Percentiles rank a stretch among this genome's conserved stretches.
Conservation (phyloP, 2,329 filamentous ascomycete species). For the Coniochaeta prunicola region DNA sequence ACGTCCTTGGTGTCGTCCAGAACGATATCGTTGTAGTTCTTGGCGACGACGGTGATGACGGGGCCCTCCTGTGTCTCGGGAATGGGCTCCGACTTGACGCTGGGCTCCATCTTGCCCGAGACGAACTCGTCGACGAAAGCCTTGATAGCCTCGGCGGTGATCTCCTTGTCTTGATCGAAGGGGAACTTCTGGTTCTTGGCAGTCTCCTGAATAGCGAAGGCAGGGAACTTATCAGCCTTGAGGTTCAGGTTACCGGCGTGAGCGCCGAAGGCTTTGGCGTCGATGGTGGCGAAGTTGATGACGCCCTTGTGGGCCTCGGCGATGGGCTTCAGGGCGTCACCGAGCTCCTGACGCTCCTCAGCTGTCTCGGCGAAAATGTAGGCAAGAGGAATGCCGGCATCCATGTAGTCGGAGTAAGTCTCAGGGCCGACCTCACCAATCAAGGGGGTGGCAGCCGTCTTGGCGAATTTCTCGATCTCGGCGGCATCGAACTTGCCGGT, state of each 20-base stretch:
- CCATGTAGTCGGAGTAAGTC: constrained; percentile 94
- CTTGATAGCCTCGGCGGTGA: constrained; percentile 64
- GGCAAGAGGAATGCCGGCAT: constrained; percentile 81
- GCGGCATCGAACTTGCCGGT: constrained; percentile 74
- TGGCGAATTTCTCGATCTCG: constrained; percentile 74
- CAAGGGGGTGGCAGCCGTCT: constrained; percentile 77
- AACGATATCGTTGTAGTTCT: constrained; percentile 88
- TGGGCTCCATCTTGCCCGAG: constrained; percentile 83
- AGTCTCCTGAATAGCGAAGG: constrained; percentile 95
- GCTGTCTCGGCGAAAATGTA: constrained; percentile 94
- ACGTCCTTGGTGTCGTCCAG: constrained; percentile 95
- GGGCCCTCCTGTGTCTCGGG: constrained; percentile 89
- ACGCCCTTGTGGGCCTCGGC: constrained; percentile 88
- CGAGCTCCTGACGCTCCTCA: constrained; percentile 79
- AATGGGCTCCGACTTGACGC: constrained; percentile 96
- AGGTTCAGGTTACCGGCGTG: constrained; percentile 97
- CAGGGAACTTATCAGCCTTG: constrained; percentile 88
- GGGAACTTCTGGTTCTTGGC: constrained; percentile 97
- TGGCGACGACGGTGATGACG: constrained; percentile 82
- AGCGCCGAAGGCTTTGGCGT: constrained; percentile 87
- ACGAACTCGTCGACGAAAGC: constrained; percentile 81
- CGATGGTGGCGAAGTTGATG: constrained; percentile 97
- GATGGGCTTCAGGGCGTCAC: constrained; percentile 72
- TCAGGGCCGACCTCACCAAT: constrained; percentile 95
- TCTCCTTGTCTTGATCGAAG: constrained; percentile 75